These are phyloP conservation scores for Fusarium armeniacum DNA, from an alignment of 2,329 filamentous ascomycete species.

Conservation along the genomic window DNA sequence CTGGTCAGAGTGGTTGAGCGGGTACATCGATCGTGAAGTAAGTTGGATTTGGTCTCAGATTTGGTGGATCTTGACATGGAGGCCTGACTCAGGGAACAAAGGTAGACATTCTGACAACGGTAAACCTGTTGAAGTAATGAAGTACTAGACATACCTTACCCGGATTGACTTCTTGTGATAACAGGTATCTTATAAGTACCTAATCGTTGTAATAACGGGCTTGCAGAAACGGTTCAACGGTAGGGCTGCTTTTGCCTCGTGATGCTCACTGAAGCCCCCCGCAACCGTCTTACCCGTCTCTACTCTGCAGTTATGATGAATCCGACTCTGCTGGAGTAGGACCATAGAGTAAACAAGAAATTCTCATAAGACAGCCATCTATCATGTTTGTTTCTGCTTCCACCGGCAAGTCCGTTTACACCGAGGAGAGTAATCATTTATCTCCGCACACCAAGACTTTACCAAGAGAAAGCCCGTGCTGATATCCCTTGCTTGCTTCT, in stretches of 20 bases:
- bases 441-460: conserved; percentile 4
- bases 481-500: neutral
- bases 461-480: neutral
- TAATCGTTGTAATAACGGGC: neutral
- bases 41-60: conserved; percentile 3
- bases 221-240: conserved; percentile 2
- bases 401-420: neutral
- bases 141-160: accelerated
- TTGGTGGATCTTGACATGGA: conserved; percentile 14
- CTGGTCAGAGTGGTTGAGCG: conserved; percentile 3
- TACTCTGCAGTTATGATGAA: neutral
- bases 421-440: neutral
- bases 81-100: neutral
- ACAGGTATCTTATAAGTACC: neutral
- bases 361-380: conserved; percentile 4
- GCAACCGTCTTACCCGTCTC: conserved; percentile 32
- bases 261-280: conserved; percentile 14
- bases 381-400: neutral
- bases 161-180: neutral
- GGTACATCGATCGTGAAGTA: conserved; percentile 16
- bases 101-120: neutral
- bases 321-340: conserved; percentile 14
- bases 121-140: neutral
- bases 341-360: neutral
- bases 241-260: neutral